A percentile compares a stretch with the other conserved stretches of the same genome.
These are phyloP conservation scores for Tuber microsphaerosporum DNA, from an alignment of 495 filamentous ascomycete species.

Conservation along the genomic window DNA sequence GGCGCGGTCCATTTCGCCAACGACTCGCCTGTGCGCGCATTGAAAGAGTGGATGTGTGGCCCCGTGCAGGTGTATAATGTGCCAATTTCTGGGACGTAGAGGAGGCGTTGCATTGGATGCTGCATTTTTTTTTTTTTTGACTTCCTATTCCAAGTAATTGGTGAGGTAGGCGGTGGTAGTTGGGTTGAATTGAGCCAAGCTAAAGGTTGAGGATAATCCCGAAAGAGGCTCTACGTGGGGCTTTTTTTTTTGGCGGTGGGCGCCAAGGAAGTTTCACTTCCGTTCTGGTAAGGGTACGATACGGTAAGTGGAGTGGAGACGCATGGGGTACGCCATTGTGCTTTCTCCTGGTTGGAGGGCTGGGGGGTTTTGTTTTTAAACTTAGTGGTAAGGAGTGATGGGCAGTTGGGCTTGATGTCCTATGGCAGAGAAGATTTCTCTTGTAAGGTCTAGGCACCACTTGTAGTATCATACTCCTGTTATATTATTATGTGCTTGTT, in stretches of 20 bases:
- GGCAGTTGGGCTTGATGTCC: too few relatives aligned
- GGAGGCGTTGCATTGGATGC: slow-evolving; percentile 37
- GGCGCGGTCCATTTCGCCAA: slow-evolving; percentile 34
- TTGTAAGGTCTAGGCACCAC: too few relatives aligned
- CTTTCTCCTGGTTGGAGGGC: too few relatives aligned
- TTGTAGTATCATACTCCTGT: too few relatives aligned
- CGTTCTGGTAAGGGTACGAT: background rate
- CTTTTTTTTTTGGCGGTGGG: background rate
- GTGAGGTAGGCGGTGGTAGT: background rate
- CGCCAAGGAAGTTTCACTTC: background rate
- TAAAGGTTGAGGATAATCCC: background rate
- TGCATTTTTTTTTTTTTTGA: slow-evolving; percentile 22
- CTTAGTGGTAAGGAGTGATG: too few relatives aligned
- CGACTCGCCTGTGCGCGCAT: slow-evolving; percentile 19
- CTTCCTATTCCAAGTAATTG: background rate
- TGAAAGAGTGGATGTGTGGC: slow-evolving; percentile 29
- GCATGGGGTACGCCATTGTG: too few relatives aligned
- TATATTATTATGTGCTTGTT: too few relatives aligned
- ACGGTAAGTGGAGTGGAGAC: background rate
- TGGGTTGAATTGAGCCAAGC: background rate
- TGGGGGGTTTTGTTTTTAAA: too few relatives aligned
- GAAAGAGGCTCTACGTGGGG: background rate
- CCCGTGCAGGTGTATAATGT: slow-evolving; percentile 23
- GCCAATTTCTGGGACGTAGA: slow-evolving; percentile 19
- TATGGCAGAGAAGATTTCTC: too few relatives aligned